Conservation (phyloP, 1,284 basidiomycete species). For the Cutaneotrichosporon cyanovorans region DNA sequence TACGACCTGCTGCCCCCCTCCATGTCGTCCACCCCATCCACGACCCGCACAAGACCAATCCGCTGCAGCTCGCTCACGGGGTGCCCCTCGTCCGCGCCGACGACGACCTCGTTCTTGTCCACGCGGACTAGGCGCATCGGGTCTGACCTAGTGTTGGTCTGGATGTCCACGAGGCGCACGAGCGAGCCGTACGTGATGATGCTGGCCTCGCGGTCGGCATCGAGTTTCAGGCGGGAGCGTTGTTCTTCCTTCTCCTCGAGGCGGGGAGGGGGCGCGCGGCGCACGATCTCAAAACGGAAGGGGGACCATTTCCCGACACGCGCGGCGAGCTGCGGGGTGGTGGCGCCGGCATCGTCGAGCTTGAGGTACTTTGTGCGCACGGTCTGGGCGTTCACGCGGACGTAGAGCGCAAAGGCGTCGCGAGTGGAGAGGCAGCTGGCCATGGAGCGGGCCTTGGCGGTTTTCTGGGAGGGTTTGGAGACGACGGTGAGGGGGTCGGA, state of each 20-base stretch:
- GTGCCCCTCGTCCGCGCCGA: slow-evolving; percentile 51
- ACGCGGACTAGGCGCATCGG: slow-evolving; percentile 84
- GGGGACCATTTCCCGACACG: slow-evolving; percentile 39
- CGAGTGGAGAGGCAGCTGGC: slow-evolving; percentile 82
- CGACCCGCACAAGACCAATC: slow-evolving; percentile 74
- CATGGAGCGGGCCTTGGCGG: slow-evolving; percentile 88
- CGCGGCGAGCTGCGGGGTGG: slow-evolving; percentile 19
- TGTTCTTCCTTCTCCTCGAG: slow-evolving; percentile 3
- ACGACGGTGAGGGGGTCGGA: slow-evolving; percentile 88
- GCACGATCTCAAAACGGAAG: slow-evolving; percentile 33
- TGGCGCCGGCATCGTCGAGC: slow-evolving; percentile 48
- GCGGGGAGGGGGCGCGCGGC: slow-evolving; percentile 16
- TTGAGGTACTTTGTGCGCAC: slow-evolving; percentile 94
- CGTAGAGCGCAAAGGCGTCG: slow-evolving; percentile 88
- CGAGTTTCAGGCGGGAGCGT: slow-evolving; percentile 10
- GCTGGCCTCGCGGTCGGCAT: slow-evolving; percentile 6
- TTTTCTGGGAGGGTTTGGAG: slow-evolving; percentile 95
- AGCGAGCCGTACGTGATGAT: slow-evolving; percentile 85
- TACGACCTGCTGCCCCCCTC: slow-evolving; percentile 27
- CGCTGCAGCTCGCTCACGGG: slow-evolving; percentile 96
- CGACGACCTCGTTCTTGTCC: slow-evolving; percentile 72
- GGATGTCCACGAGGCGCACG: slow-evolving; percentile 73
- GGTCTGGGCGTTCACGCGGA: slow-evolving; percentile 93
- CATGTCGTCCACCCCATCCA: slow-evolving; percentile 15
- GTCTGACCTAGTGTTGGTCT: slow-evolving; percentile 75